Percentiles rank a stretch among this genome's conserved stretches.
phyloP scores from a whole-genome alignment of 164 flowering plant species.

The Tinospora cordifolia region DNA sequence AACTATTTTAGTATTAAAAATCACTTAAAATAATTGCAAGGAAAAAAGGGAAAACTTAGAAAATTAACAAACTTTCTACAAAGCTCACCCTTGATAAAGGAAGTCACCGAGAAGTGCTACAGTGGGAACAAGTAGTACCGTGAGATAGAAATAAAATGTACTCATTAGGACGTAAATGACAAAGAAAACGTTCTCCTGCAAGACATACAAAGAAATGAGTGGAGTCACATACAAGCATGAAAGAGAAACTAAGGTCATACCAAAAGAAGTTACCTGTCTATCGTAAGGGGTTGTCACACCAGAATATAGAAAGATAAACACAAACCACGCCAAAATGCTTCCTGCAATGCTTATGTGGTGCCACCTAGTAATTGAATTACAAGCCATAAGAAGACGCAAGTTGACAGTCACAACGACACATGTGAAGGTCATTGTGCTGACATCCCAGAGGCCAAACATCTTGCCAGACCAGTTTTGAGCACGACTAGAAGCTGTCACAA shows the following conservation, averaged over 20 bases:
- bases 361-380: conserved; percentile 84
- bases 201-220: conserved; percentile 5
- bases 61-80: neutral
- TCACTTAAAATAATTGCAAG: neutral
- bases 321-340: conserved; percentile 84
- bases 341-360: conserved; percentile 80
- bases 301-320: conserved; percentile 74
- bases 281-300: conserved; percentile 48
- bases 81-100: conserved; percentile 70
- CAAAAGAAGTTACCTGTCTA: conserved; percentile 40
- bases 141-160: conserved; percentile 67
- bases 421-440: conserved; percentile 91
- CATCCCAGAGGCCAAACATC: conserved; percentile 91
- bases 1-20: neutral
- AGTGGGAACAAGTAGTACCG: conserved; percentile 67
- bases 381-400: conserved; percentile 74
- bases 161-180: conserved; percentile 79
- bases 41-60: neutral
- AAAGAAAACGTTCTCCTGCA: conserved; percentile 78
- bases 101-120: conserved; percentile 80
- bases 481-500: conserved; percentile 47
- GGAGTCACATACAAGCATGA: neutral
- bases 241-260: neutral
- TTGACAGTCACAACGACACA: conserved; percentile 84
- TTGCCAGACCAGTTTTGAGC: conserved; percentile 63